Evolutionary conservation across 169 alveolate species (phyloP).

Genomic region (Cyclospora cayetanensis): DNA sequence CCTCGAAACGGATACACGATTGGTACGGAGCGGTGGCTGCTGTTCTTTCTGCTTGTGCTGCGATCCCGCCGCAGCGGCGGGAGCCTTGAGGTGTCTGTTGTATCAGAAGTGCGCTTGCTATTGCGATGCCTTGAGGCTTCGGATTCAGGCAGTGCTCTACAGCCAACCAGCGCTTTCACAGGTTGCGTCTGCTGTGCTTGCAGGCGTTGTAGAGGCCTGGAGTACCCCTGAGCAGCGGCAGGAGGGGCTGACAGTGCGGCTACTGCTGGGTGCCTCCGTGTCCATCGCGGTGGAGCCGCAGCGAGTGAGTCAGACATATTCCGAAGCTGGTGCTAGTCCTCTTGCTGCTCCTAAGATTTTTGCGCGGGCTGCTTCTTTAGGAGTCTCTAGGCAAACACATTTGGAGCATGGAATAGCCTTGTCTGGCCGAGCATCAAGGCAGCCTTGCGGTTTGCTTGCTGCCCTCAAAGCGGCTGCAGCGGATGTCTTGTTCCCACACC

Average conservation of each 20-base stretch:
- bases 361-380: no score
- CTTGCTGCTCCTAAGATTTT: background rate
- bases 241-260: conserved; percentile 3
- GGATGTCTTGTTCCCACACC: no score
- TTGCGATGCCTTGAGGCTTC: background rate
- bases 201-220: background rate
- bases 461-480: no score
- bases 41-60: background rate
- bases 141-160: no score
- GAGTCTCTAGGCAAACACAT: no score
- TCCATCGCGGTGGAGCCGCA: background rate
- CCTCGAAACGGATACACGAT: conserved; percentile 6
- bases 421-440: no score
- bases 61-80: no score
- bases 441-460: no score
- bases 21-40: background rate
- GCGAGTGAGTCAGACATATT: background rate
- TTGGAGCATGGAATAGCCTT: no score
- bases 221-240: conserved; percentile 3
- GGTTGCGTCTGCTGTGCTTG: background rate
- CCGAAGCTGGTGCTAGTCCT: background rate
- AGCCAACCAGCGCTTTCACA: no score
- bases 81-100: background rate
- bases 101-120: background rate
- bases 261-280: background rate